Percentiles rank a stretch among this genome's conserved stretches.
Evolutionary conservation across 805 yeast species (phyloP).

Genomic region (Candida arabinofermentans): DNA sequence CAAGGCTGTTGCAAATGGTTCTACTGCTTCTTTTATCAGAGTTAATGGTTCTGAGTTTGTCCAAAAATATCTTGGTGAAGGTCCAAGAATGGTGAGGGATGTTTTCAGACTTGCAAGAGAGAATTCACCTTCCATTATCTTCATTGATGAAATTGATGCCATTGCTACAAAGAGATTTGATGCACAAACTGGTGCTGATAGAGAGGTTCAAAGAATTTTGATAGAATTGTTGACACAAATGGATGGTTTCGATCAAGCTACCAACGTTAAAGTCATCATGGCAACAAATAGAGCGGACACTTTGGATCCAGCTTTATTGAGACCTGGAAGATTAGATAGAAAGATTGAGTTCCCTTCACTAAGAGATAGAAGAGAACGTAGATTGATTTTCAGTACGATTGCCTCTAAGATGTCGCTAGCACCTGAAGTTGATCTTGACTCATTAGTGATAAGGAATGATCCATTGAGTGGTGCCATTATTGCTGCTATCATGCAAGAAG

Average conservation of each 20-base stretch:
- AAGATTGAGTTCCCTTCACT: slow-evolving; percentile 96
- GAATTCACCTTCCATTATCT: slow-evolving; percentile 93
- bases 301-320: slow-evolving; percentile 93
- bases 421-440: slow-evolving; percentile 95
- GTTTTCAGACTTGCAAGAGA: slow-evolving; percentile 96
- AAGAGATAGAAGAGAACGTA: slow-evolving; percentile 96
- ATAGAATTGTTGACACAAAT: slow-evolving; percentile 94
- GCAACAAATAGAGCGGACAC: slow-evolving; percentile 99
- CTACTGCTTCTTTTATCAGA: slow-evolving; percentile 93
- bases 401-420: slow-evolving; percentile 98
- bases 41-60: slow-evolving; percentile 98
- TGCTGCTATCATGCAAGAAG: slow-evolving; percentile 99
- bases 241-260: slow-evolving; percentile 98
- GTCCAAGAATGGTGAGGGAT: slow-evolving; percentile 99
- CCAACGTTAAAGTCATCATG: slow-evolving; percentile 97
- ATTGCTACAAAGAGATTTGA: slow-evolving; percentile 98
- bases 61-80: slow-evolving; percentile 97
- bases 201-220: slow-evolving; percentile 97
- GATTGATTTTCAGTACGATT: slow-evolving; percentile 91
- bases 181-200: slow-evolving; percentile 99
- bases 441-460: slow-evolving; percentile 91
- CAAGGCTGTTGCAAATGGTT: slow-evolving; percentile 95
- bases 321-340: slow-evolving; percentile 98
- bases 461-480: slow-evolving; percentile 96
- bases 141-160: slow-evolving; percentile 98